phyloP scores from a whole-genome alignment of 2,329 filamentous ascomycete species.

The Elsinoe necatrix region DNA sequence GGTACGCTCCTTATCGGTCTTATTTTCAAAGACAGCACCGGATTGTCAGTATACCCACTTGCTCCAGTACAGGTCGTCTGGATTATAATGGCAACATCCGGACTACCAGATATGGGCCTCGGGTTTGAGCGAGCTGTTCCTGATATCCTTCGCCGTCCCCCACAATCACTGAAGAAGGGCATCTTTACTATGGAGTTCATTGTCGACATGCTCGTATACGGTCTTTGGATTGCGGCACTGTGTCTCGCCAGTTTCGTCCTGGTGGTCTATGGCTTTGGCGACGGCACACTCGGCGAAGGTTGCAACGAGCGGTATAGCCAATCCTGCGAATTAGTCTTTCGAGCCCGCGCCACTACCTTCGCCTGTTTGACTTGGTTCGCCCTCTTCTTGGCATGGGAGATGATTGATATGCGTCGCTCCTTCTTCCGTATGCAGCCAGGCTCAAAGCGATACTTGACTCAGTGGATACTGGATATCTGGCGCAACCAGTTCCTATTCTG shows the following conservation, averaged over 20 bases:
- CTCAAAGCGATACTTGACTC: slow-evolving; percentile 53
- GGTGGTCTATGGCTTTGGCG: slow-evolving; percentile 54
- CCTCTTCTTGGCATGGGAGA: slow-evolving; percentile 70
- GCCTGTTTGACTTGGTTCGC: slow-evolving; percentile 69
- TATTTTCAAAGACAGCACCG: slow-evolving; percentile 61
- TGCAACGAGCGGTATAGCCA: slow-evolving; percentile 53
- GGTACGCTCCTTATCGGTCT: slow-evolving; percentile 71
- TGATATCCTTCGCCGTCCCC: slow-evolving; percentile 72
- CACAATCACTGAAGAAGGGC: slow-evolving; percentile 58
- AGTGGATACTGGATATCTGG: slow-evolving; percentile 62
- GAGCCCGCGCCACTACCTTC: slow-evolving; percentile 66
- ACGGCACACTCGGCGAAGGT: slow-evolving; percentile 37
- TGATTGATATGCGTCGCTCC: slow-evolving; percentile 61
- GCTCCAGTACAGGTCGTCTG: slow-evolving; percentile 80
- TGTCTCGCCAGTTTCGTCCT: slow-evolving; percentile 54
- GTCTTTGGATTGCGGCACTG: slow-evolving; percentile 65
- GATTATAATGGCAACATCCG: slow-evolving; percentile 91
- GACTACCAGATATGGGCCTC: slow-evolving; percentile 78
- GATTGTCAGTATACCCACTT: slow-evolving; percentile 72
- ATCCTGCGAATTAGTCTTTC: slow-evolving; percentile 56
- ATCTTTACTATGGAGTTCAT: slow-evolving; percentile 73
- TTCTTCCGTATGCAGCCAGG: slow-evolving; percentile 67
- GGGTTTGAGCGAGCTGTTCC: slow-evolving; percentile 67
- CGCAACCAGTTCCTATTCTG: slow-evolving; percentile 57
- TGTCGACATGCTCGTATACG: slow-evolving; percentile 71